Evolutionary conservation across 768 basidiomycete genomes (phyloP).

Genomic region (Favolaschia claudopus): DNA sequence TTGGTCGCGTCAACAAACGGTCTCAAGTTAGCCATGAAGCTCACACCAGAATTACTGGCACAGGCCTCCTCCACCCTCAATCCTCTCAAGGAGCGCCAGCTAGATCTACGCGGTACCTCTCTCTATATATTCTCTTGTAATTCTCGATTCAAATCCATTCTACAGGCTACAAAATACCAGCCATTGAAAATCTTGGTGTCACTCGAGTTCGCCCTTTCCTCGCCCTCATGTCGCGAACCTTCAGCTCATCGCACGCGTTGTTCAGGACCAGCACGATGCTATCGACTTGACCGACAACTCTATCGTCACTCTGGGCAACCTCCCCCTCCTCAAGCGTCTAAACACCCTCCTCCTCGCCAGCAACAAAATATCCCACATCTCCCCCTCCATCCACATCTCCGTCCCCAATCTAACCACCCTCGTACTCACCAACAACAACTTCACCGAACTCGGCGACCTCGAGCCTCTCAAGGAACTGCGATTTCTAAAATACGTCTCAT

Average conservation of each 20-base stretch:
- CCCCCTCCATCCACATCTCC: constrained; percentile 81
- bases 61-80: constrained; percentile 81
- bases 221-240: constrained; percentile 21
- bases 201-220: constrained; percentile 72
- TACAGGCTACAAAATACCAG: constrained; percentile 90
- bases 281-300: constrained; percentile 95
- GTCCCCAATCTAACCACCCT: constrained; percentile 86
- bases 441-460: constrained; percentile 83
- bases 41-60: constrained; percentile 92
- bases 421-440: constrained; percentile 83
- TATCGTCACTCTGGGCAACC: constrained; percentile 80
- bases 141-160: constrained; percentile 32
- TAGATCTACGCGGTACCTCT: constrained; percentile 84
- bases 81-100: constrained; percentile 87
- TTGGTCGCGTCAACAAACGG: constrained; percentile 28
- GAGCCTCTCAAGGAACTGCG: constrained; percentile 82
- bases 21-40: constrained; percentile 70
- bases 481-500: constrained; percentile 75
- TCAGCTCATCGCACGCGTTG: constrained; percentile 26
- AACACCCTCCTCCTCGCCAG: constrained; percentile 87
- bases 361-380: constrained; percentile 87
- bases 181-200: constrained; percentile 96
- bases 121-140: constrained; percentile 14
- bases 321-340: constrained; percentile 87
- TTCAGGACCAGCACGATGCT: constrained; percentile 90